These are phyloP conservation scores for Chloranthus sessilifolius DNA, from an alignment of 164 flowering plant species.

Conservation along the genomic window DNA sequence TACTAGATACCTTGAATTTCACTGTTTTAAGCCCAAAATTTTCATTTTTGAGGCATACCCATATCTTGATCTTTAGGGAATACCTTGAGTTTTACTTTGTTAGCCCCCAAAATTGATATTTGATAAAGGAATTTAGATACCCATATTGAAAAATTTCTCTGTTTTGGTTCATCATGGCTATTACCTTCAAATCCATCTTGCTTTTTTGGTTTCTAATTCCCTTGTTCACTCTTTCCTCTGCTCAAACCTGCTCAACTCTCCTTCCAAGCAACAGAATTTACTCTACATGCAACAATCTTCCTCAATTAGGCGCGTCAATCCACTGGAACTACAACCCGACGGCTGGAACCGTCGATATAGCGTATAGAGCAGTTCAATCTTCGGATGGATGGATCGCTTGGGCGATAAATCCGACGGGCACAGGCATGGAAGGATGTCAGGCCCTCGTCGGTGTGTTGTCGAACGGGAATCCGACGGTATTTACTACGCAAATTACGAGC, in stretches of 20 bases:
- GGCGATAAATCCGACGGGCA: conserved; percentile 23
- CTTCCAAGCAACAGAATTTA: conserved; percentile 2
- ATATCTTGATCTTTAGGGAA: too few species aligned
- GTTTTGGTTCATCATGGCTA: too few species aligned
- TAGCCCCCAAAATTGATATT: too few species aligned
- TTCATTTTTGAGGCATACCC: too few species aligned
- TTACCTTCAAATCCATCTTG: conserved; percentile 1
- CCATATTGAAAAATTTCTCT: too few species aligned
- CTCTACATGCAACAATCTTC: conserved; percentile 9
- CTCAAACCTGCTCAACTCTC: conserved; percentile 9
- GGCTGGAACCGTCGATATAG: conserved; percentile 5
- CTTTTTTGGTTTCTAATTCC: conserved; percentile 7
- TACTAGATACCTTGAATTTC: conserved; percentile 2
- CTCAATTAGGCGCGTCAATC: conserved; percentile 4
- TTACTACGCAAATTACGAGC: too few species aligned
- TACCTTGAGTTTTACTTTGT: too few species aligned
- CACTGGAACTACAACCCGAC: conserved; percentile 11
- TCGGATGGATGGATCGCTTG: conserved; percentile 28
- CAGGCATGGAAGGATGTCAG: conserved; percentile 37
- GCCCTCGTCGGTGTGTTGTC: conserved; percentile 52
- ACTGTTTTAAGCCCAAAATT: too few species aligned
- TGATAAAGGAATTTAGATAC: too few species aligned
- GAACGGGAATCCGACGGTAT: too few species aligned
- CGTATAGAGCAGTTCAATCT: conserved; percentile 6
- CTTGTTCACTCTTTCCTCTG: conserved; percentile 8